phyloP scores from a whole-genome alignment of 495 filamentous ascomycete species.

The Friedmanniomyces endolithicus region DNA sequence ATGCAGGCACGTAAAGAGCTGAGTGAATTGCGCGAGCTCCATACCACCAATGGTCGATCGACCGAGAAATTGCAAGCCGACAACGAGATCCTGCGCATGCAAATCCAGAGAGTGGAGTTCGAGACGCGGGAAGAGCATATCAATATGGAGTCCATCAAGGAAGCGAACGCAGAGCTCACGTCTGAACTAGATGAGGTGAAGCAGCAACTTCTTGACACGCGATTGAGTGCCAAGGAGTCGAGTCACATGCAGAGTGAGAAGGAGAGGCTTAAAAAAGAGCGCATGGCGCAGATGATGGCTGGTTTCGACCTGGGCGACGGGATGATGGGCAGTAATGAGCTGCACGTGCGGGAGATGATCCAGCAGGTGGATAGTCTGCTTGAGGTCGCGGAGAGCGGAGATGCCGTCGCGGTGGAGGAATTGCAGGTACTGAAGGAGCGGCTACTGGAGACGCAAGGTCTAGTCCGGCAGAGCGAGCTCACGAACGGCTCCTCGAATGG shows the following conservation, averaged over 20 bases:
- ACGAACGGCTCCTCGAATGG: constrained; percentile 51
- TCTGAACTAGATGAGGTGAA: constrained; percentile 88
- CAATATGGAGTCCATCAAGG: constrained; percentile 93
- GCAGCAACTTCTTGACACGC: constrained; percentile 87
- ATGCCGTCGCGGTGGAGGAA: constrained; percentile 69
- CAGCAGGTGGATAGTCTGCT: constrained; percentile 67
- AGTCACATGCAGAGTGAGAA: constrained; percentile 82
- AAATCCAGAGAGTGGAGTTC: constrained; percentile 84
- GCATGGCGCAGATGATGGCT: constrained; percentile 99
- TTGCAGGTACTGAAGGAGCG: constrained; percentile 61
- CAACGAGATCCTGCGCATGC: constrained; percentile 86
- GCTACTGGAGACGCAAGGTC: constrained; percentile 77
- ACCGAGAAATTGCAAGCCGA: constrained; percentile 77
- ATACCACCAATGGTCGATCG: constrained; percentile 64
- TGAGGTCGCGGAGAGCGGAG: constrained; percentile 60
- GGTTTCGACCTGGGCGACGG: constrained; percentile 87
- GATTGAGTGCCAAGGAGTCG: constrained; percentile 90
- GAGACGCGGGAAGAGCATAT: constrained; percentile 94
- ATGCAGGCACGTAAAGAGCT: constrained; percentile 76
- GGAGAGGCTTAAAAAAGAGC: constrained; percentile 94
- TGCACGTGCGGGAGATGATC: constrained; percentile 67
- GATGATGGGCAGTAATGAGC: constrained; percentile 81
- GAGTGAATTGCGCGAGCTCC: constrained; percentile 64
- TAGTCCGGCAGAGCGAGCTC: constrained; percentile 85
- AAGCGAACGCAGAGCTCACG: constrained; percentile 87